These are phyloP conservation scores for Gracilariopsis chorda DNA, from an alignment of 23 red algal species.

Conservation along the genomic window DNA sequence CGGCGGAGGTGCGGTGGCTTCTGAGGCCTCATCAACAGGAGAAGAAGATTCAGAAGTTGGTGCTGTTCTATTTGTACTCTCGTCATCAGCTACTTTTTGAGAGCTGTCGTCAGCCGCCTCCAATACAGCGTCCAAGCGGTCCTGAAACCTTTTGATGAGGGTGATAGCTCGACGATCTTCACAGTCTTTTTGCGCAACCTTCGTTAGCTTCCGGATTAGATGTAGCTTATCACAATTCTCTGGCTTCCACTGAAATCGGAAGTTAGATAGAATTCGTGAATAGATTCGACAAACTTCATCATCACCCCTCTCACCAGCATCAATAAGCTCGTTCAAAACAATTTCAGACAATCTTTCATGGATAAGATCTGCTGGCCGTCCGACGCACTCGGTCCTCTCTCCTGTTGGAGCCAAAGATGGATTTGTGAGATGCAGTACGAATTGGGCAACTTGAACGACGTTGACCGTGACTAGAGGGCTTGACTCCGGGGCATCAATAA, in stretches of 20 bases:
- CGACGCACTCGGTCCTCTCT: constrained; percentile 17
- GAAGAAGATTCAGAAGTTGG: background rate
- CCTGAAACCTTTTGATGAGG: constrained; percentile 12
- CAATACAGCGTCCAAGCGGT: background rate
- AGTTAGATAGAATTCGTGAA: constrained; percentile 27
- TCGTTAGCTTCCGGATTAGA: background rate
- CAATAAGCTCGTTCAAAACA: constrained; percentile 38
- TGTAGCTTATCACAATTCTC: background rate
- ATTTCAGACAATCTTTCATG: constrained; percentile 52
- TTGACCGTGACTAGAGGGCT: constrained; percentile 29
- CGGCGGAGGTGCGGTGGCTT: no score
- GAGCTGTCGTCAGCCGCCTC: background rate
- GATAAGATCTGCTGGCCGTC: constrained; percentile 37
- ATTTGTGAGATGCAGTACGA: constrained; percentile 65
- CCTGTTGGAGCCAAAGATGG: background rate
- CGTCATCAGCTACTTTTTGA: background rate
- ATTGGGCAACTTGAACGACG: constrained; percentile 63
- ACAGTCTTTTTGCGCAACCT: background rate
- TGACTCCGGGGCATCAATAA: constrained; percentile 24
- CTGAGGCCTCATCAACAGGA: background rate
- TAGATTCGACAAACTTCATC: constrained; percentile 39
- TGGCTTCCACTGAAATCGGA: constrained; percentile 9
- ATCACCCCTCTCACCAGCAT: constrained; percentile 7
- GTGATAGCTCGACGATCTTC: background rate
- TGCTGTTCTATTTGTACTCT: background rate